Evolutionary conservation across 2,329 filamentous ascomycete species (phyloP).

Genomic region (Aspergillus neoniger): DNA sequence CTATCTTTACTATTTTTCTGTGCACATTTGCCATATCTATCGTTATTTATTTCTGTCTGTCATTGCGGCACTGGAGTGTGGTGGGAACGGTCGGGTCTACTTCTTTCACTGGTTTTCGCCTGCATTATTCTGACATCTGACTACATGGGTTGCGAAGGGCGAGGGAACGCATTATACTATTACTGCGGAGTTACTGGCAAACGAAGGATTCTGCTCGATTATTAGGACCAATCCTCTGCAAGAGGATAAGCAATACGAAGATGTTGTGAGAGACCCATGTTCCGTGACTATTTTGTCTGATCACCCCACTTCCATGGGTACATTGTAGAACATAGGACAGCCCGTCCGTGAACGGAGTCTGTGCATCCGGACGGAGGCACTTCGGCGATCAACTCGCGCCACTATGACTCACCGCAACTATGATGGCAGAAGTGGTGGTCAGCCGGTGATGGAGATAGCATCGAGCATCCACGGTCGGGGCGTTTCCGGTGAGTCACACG

Average conservation of each 20-base stretch:
- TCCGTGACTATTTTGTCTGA: no score
- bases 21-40: constrained; percentile 16
- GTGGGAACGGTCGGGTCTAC: constrained; percentile 32
- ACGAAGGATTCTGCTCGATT: not conserved
- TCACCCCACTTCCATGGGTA: not conserved
- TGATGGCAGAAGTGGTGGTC: not conserved
- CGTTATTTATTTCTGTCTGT: constrained; percentile 19
- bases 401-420: constrained; percentile 12
- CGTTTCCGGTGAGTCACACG: not conserved
- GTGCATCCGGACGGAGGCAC: not conserved
- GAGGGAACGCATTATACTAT: constrained; percentile 2
- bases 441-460: not conserved
- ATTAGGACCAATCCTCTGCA: not conserved
- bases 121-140: constrained; percentile 1
- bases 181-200: constrained; percentile 5
- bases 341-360: not conserved
- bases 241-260: not conserved
- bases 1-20: constrained; percentile 24
- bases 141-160: not conserved
- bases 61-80: constrained; percentile 33
- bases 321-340: not conserved
- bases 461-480: not conserved
- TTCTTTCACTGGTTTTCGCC: constrained; percentile 12
- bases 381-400: not conserved
- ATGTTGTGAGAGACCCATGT: not conserved